A percentile compares a stretch with the other conserved stretches of the same genome.
phyloP scores from a whole-genome alignment of 345 rosid species.

The Populus tremula region DNA sequence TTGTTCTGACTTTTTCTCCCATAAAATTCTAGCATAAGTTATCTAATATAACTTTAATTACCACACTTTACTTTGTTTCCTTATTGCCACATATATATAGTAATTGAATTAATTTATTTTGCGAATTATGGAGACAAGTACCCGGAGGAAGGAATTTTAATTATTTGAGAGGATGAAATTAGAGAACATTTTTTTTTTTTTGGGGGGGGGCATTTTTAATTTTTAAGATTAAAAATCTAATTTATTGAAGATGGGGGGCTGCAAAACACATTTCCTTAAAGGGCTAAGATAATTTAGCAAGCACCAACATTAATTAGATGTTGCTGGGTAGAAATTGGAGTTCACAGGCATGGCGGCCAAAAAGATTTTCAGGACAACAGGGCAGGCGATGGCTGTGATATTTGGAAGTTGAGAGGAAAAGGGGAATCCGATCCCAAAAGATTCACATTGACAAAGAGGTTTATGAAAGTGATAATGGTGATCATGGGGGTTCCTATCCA shows the following conservation, averaged over 20 bases:
- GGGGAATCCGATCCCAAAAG: not conserved
- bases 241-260: too few relatives aligned
- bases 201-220: too few relatives aligned
- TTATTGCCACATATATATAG: too few relatives aligned
- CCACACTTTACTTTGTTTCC: too few relatives aligned
- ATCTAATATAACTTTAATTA: too few relatives aligned
- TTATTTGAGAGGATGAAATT: too few relatives aligned
- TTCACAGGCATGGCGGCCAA: not conserved
- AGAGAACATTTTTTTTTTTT: too few relatives aligned
- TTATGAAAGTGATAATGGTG: not conserved
- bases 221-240: too few relatives aligned
- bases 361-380: not conserved
- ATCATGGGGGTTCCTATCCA: not conserved
- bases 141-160: too few relatives aligned
- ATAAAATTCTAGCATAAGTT: not conserved
- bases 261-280: too few relatives aligned
- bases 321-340: not conserved
- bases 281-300: not conserved
- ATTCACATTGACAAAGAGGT: not conserved
- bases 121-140: too few relatives aligned
- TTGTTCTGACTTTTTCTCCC: not conserved
- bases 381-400: not conserved
- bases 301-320: not conserved
- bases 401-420: not conserved
- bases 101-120: too few relatives aligned